Percentiles rank a stretch among this genome's conserved stretches.
Conservation (phyloP, 2,329 filamentous ascomycete genomes). For the Lasiodiplodia citricola region DNA sequence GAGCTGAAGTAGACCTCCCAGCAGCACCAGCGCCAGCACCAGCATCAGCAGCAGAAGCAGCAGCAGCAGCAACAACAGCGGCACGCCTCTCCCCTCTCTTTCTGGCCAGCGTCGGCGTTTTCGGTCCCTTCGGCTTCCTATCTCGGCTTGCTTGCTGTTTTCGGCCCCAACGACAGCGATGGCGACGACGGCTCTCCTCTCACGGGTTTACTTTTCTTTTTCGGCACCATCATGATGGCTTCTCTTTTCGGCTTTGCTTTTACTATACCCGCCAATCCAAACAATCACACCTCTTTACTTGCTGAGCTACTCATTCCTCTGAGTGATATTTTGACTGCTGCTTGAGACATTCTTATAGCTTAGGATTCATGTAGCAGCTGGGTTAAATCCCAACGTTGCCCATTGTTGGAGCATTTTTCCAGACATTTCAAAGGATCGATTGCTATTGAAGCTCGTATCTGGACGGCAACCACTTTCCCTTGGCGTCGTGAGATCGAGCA, state of each 20-base stretch:
- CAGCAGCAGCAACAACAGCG: background rate
- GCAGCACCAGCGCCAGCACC: background rate
- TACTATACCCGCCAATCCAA: background rate
- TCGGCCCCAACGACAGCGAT: background rate
- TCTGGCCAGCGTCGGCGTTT: background rate
- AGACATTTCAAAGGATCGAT: too few relatives aligned
- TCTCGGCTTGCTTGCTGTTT: background rate
- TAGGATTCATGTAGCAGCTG: too few relatives aligned
- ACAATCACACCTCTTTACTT: background rate
- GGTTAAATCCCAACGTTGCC: too few relatives aligned
- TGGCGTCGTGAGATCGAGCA: too few relatives aligned
- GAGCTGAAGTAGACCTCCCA: background rate
- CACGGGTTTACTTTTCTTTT: background rate
- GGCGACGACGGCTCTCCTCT: background rate
- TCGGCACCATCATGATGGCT: too few relatives aligned
- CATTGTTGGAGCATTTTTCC: too few relatives aligned
- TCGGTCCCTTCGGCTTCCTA: background rate
- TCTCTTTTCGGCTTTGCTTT: background rate
- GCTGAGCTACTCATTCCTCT: background rate
- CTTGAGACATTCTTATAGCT: background rate
- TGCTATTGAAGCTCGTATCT: too few relatives aligned
- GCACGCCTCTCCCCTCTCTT: background rate
- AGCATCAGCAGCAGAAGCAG: background rate
- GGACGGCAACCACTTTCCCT: too few relatives aligned
- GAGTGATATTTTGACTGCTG: background rate